Conservation (phyloP, 106 monocot genomes). For the Amphibolis antarctica region DNA sequence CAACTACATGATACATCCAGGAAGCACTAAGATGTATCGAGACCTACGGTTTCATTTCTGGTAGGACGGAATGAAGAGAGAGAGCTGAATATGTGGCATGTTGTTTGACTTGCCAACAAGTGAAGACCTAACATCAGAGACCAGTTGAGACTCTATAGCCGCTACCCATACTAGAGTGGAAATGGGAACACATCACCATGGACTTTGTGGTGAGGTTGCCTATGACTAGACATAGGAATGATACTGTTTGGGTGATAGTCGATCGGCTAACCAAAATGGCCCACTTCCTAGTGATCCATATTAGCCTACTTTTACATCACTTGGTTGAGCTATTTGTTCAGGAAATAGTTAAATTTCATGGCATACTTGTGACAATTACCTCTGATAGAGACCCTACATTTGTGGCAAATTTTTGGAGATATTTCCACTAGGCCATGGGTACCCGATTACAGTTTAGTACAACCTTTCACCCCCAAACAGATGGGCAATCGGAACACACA, state of each 20-base stretch:
- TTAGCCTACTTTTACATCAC: background rate
- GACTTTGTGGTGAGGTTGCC: background rate
- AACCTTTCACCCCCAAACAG: constrained; percentile 2
- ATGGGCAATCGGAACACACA: background rate
- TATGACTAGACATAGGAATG: background rate
- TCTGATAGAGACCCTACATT: background rate
- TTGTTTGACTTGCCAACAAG: constrained; percentile 6
- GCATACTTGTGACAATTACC: background rate
- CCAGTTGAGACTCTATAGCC: background rate
- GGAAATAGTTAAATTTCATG: constrained; percentile 9
- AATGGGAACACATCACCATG: constrained; percentile 10
- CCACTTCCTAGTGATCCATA: background rate
- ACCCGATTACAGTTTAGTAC: too few relatives aligned
- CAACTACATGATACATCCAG: background rate
- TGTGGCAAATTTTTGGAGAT: background rate
- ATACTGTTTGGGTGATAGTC: constrained; percentile 7
- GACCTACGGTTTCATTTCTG: background rate
- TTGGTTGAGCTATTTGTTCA: background rate
- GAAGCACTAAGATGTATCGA: constrained; percentile 7
- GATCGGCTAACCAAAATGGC: background rate
- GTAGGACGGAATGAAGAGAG: constrained; percentile 10
- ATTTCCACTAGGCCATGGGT: background rate
- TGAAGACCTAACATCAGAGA: constrained; percentile 9
- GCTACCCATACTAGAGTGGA: too few relatives aligned
- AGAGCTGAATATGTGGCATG: background rate